These are phyloP conservation scores for Hordeum pubiflorum DNA, from an alignment of 202 grass and related monocot genomes.

Conservation along the genomic window DNA sequence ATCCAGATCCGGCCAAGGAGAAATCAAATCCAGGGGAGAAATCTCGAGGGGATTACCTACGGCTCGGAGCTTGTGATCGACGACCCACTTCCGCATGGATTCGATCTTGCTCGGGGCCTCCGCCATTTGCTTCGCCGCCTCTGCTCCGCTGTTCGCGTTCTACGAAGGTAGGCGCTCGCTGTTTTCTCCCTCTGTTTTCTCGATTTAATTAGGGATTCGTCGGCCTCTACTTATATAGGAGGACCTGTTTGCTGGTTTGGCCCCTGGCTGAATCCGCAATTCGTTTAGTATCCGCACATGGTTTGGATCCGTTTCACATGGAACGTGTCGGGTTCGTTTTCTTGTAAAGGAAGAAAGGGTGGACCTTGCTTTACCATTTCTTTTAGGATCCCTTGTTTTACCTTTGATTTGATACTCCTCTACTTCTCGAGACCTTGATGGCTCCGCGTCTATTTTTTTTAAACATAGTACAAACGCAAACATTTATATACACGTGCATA, in stretches of 20 bases:
- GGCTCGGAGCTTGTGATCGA: slow-evolving; percentile 94
- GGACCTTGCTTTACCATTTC: no score
- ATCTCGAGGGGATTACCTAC: slow-evolving; percentile 42
- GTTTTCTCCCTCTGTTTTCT: not conserved
- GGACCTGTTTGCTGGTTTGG: not conserved
- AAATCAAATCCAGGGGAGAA: slow-evolving; percentile 5
- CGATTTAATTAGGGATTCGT: not conserved
- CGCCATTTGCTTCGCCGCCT: slow-evolving; percentile 55
- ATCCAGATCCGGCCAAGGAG: slow-evolving; percentile 8
- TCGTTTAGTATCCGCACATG: slow-evolving; percentile 11
- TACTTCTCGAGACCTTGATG: no score
- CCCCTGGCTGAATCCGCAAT: not conserved
- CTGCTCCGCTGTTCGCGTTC: slow-evolving; percentile 21
- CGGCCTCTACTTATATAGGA: not conserved
- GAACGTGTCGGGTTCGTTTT: not conserved
- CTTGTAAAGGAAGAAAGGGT: not conserved
- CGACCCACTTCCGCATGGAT: slow-evolving; percentile 84
- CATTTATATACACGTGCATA: no score
- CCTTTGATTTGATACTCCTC: no score
- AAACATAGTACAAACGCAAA: no score
- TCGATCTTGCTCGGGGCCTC: slow-evolving; percentile 62
- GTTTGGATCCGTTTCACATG: slow-evolving; percentile 28
- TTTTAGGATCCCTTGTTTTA: no score
- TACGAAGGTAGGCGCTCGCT: not conserved
- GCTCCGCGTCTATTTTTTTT: no score